Base-by-base conservation (phyloP, 805 yeast genomes). In the Metschnikowia reukaufii region DNA sequence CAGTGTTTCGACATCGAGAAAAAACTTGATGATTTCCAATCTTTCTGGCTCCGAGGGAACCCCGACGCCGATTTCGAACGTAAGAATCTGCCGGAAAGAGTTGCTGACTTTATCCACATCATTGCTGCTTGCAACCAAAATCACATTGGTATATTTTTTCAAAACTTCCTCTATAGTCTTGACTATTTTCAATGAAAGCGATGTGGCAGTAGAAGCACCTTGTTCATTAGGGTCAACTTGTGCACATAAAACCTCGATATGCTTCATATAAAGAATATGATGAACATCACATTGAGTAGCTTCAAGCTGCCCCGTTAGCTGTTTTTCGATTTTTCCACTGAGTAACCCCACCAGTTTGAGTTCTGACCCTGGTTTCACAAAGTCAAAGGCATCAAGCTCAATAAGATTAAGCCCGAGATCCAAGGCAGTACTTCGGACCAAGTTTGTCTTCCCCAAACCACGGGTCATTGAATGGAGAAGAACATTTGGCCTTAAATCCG, bases 21-120 rank as follows among this genome's bases (percentile, higher is more conserved):
- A 67, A 63, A 76, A 77, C 40, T 70, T 60, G 61, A 91, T 83
- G 3, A 92, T 84, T 20, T 68, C 68, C 23, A 56, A 62, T 58
- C 99, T 77, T 65, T 94, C 97, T 1, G 55, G 47, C 60, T 92
- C 97, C 17, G 76, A 72, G 0, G 98, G 97, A 1, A 90, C 95
- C 3, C 80, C 76, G 8, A 92, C 73, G 15, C 78, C 79, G 16
- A 91, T 70, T 59, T 88, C 96, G 65, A 90, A 91, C 59, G 83
- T 86, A 57, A 90, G 75, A 36, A 77, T 72, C 40, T 86, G 78
- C 53, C 95, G 76, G 2, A 90, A 64, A 17, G 76, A 73, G 42
- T 82, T 86, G 20, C 88, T 79, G 12, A 92, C 62, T 42, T 76
- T 73, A 55, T 88, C 96, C 2, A 81, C 68, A 51, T 88, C 88